phyloP scores from a whole-genome alignment of 176 grass and related monocot species.

The Pontederia crassipes region DNA sequence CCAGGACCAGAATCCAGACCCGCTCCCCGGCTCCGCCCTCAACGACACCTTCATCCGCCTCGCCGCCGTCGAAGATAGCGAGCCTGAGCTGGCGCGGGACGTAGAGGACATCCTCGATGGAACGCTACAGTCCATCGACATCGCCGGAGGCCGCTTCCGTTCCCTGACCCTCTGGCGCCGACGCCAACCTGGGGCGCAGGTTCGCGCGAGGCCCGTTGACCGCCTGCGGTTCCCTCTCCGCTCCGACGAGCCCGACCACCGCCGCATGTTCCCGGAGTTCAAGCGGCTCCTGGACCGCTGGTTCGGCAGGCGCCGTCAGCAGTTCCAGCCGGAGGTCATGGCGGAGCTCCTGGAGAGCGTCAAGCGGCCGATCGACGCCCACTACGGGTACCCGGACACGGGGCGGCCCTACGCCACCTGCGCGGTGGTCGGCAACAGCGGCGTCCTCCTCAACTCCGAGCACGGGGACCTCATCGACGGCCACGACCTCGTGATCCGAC shows the following conservation, averaged over 20 bases:
- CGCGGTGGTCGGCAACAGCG: constrained; percentile 91
- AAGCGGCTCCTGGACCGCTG: constrained; percentile 47
- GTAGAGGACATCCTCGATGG: no score
- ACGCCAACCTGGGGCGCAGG: no score
- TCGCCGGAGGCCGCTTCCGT: no score
- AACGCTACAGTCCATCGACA: no score
- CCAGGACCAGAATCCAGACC: no score
- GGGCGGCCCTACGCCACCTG: constrained; percentile 34
- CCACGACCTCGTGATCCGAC: constrained; percentile 67
- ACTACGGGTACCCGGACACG: neutral
- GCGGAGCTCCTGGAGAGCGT: constrained; percentile 17
- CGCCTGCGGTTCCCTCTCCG: constrained; percentile 10
- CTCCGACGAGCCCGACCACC: constrained; percentile 8
- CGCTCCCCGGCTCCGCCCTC: no score
- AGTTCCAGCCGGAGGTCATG: constrained; percentile 47
- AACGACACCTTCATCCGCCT: no score
- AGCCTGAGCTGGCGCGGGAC: no score
- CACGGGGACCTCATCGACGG: constrained; percentile 69
- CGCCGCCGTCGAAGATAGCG: no score
- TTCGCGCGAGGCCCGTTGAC: no score
- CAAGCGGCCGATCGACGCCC: constrained; percentile 23
- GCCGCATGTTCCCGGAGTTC: constrained; percentile 31
- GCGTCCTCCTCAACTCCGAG: constrained; percentile 58
- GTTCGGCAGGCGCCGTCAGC: constrained; percentile 42
- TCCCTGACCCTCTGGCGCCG: no score